These are phyloP conservation scores for Linum trigynum DNA, from an alignment of 345 rosid genomes.

Conservation along the genomic window DNA sequence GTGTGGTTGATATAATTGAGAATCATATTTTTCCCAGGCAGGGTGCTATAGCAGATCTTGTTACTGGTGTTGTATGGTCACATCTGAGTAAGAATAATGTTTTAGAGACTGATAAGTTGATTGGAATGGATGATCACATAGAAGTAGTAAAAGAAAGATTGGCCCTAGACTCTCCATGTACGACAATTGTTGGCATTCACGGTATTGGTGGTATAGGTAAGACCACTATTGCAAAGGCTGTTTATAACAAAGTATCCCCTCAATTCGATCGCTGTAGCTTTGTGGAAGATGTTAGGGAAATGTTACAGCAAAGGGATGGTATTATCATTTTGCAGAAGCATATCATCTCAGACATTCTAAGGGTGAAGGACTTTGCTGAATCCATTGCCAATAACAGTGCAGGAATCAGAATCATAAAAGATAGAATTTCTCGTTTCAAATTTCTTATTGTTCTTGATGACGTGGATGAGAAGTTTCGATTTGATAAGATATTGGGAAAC, in stretches of 20 bases:
- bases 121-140: not conserved
- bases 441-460: not conserved
- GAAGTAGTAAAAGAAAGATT: not conserved
- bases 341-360: not conserved
- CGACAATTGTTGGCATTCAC: not conserved
- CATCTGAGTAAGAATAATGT: not conserved
- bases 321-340: not conserved
- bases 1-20: no score
- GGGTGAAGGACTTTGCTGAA: not conserved
- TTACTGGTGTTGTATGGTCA: not conserved
- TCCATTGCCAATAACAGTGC: not conserved
- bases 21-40: not conserved
- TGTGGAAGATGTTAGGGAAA: not conserved
- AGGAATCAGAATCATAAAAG: not conserved
- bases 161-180: not conserved
- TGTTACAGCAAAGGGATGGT: not conserved
- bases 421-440: not conserved
- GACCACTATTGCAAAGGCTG: not conserved
- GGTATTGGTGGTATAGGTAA: not conserved
- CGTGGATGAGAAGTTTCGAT: not conserved
- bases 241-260: not conserved
- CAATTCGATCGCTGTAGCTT: not conserved
- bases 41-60: not conserved
- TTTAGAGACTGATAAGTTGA: not conserved
- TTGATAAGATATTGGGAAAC: not conserved